A percentile compares a stretch with the other conserved stretches of the same genome.
Conservation (phyloP, 1,284 basidiomycete species). For the Ustanciosporium gigantosporum region DNA sequence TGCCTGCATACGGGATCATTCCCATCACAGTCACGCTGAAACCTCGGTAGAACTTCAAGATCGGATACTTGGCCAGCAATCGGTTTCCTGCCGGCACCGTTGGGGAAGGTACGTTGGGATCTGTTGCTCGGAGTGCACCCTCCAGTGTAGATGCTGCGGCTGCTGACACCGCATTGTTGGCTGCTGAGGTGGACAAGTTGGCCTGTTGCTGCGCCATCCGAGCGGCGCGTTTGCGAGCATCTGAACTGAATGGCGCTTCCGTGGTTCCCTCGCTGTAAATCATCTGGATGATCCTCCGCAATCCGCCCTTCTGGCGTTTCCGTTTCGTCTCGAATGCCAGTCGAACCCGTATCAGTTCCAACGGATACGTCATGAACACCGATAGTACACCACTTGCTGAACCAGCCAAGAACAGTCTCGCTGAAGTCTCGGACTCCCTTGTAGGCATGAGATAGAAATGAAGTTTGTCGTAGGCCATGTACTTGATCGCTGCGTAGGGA, state of each 20-base stretch:
- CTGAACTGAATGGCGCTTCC: constrained; percentile 52
- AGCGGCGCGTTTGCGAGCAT: constrained; percentile 56
- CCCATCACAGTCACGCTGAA: constrained; percentile 66
- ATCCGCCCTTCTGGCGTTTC: constrained; percentile 50
- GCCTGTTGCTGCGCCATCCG: constrained; percentile 67
- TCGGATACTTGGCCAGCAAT: constrained; percentile 43
- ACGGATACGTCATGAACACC: constrained; percentile 88
- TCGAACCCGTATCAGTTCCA: constrained; percentile 92
- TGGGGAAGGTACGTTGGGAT: constrained; percentile 24
- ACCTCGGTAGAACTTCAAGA: constrained; percentile 90
- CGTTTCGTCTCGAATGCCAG: constrained; percentile 82
- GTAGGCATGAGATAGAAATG: constrained; percentile 83
- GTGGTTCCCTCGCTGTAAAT: constrained; percentile 58
- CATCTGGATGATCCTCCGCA: constrained; percentile 46
- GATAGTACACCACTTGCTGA: constrained; percentile 84
- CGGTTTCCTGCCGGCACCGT: constrained; percentile 17
- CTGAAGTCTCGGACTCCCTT: constrained; percentile 74
- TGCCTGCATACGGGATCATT: constrained; percentile 96
- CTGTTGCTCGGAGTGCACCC: constrained; percentile 14
- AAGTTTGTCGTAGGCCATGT: constrained; percentile 92
- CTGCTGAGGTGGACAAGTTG: constrained; percentile 29
- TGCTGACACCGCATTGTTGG: constrained; percentile 9
- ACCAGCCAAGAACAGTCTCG: constrained; percentile 83
- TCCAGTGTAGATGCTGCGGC: constrained; percentile 9
- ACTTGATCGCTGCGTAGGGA: constrained; percentile 96